Base-by-base conservation (phyloP, 2,329 filamentous ascomycete genomes). In the Sclerotinia glacialis region DNA sequence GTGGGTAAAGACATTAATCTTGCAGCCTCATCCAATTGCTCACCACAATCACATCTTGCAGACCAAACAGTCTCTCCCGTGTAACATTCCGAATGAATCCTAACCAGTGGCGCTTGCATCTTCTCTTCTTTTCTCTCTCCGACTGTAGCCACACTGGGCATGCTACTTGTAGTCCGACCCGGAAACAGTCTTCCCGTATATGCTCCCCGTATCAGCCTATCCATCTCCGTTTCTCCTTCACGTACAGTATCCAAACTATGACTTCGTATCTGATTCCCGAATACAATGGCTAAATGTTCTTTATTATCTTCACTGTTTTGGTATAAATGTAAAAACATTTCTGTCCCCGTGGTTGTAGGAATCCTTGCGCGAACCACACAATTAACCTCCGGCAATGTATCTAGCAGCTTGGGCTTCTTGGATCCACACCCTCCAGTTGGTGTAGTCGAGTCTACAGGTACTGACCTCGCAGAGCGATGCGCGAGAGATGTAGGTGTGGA, bases 1-100 rank as follows among this genome's bases (percentile, higher is more conserved):
- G 82, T 77, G 12, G 87, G 88, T 37, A 93, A 81, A 21, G 90
- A 89, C 95, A 99, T 99, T 2, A 99, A 81, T 34, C 95, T 86
- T 1, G 94, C 95, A 1, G 95, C 95, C 80, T 99, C 95, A 77
- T 99, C 95, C 2, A 99, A 84, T 78, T 99, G 95, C 79, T 99
- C 95, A 66, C 95, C 95, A 77, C 95, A 99, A 79, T 99, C 95
- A 80, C 95, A 99, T 37, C 95, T 88, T 46, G 95, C 94, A 9
- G 93, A 97, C 95, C 95, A 98, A 0, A 96, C 95, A 0, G 95
- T 99, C 82, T 99, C 95, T 67, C 95, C 95, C 0, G 95, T 99
- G 78, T 99, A 99, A 80, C 95, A 99, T 79, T 99, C 95, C 3
- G 92, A 96, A 78, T 99, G 95, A 76, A 99, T 99, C 67, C 95